A percentile compares a stretch with the other conserved stretches of the same genome.
Conservation (phyloP, 768 basidiomycete genomes). For the Pulveroboletus sp. region DNA sequence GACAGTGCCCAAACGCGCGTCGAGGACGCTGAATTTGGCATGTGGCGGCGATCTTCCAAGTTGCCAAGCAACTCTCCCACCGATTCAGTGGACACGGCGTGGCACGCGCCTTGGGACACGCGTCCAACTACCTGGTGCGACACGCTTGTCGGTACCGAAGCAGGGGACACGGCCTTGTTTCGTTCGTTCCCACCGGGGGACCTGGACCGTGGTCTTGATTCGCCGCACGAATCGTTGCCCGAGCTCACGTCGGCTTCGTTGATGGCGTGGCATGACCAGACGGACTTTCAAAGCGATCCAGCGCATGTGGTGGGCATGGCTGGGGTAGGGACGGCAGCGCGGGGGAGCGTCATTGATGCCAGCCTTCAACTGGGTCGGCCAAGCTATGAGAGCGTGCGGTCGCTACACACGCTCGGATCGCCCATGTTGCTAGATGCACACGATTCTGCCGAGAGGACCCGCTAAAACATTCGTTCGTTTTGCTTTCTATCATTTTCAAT, state of each 20-base stretch:
- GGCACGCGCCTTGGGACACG: slow-evolving; percentile 25
- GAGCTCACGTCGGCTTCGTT: slow-evolving; percentile 31
- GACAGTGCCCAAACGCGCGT: slow-evolving; percentile 31
- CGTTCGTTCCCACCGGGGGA: slow-evolving; percentile 11
- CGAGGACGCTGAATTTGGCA: slow-evolving; percentile 16
- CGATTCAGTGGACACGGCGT: too few species aligned
- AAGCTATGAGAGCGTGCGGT: slow-evolving; percentile 14
- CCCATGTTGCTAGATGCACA: not conserved
- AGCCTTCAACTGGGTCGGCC: slow-evolving; percentile 8
- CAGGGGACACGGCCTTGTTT: slow-evolving; percentile 9
- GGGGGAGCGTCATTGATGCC: slow-evolving; percentile 29
- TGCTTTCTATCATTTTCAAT: too few species aligned
- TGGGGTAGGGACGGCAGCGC: slow-evolving; percentile 43
- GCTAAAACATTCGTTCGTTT: not conserved
- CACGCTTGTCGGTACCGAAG: slow-evolving; percentile 28
- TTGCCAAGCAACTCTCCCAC: not conserved
- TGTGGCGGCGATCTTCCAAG: slow-evolving; percentile 8
- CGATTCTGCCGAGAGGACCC: not conserved
- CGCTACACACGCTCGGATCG: slow-evolving; percentile 1
- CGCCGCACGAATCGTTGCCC: slow-evolving; percentile 26
- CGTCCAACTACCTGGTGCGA: slow-evolving; percentile 25
- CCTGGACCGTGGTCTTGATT: slow-evolving; percentile 9
- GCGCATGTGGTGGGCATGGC: slow-evolving; percentile 37
- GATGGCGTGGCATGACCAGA: slow-evolving; percentile 24
- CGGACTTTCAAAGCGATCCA: slow-evolving; percentile 12